phyloP scores from a whole-genome alignment of 2,329 filamentous ascomycete genomes.

The Harringtonia aguacate region DNA sequence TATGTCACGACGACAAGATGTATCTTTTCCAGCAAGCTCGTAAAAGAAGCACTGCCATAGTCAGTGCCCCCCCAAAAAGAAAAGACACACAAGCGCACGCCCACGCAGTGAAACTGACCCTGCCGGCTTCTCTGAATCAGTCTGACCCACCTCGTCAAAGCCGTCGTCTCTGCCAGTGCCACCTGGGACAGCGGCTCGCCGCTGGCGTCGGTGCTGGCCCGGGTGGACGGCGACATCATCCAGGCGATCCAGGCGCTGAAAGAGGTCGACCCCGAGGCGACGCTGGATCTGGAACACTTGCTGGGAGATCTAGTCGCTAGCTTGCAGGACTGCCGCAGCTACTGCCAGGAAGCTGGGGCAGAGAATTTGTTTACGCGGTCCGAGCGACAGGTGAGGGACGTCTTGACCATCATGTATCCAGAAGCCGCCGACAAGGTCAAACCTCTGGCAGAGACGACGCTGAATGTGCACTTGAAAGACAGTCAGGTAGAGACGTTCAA shows the following conservation, averaged over 20 bases:
- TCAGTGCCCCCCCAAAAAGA: conserved; percentile 8
- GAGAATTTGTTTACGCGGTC: conserved; percentile 17
- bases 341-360: conserved; percentile 12
- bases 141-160: conserved; percentile 15
- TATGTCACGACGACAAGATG: too few species aligned
- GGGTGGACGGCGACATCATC: conserved; percentile 23
- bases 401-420: conserved; percentile 16
- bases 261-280: conserved; percentile 16
- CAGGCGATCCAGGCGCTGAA: conserved; percentile 27
- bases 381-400: conserved; percentile 21
- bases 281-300: conserved; percentile 10
- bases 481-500: conserved; percentile 15
- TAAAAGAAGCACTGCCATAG: conserved; percentile 15
- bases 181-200: conserved; percentile 15
- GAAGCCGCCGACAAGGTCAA: not conserved
- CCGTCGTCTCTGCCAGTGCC: conserved; percentile 11
- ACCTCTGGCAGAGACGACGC: not conserved
- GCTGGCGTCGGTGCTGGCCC: conserved; percentile 14
- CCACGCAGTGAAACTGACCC: too few species aligned
- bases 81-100: not conserved
- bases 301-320: conserved; percentile 13
- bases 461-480: too few species aligned
- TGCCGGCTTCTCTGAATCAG: conserved; percentile 8
- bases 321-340: conserved; percentile 14
- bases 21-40: too few species aligned